These are phyloP conservation scores for Torulaspora globosa DNA, from an alignment of 1,139 yeast genomes.

Conservation along the genomic window DNA sequence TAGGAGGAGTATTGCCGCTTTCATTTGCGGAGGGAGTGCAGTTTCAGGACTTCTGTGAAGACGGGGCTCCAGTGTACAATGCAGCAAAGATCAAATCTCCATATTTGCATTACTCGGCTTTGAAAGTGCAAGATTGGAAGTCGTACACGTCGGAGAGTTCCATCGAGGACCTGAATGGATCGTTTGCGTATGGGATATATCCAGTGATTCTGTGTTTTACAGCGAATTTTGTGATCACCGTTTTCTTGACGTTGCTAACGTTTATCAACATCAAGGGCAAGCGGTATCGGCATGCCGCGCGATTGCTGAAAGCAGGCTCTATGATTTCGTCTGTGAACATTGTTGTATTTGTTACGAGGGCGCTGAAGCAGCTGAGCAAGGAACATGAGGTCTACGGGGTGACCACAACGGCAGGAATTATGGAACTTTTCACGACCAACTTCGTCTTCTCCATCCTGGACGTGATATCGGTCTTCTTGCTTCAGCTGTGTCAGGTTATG, in stretches of 20 bases:
- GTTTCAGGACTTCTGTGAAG: slow-evolving; percentile 31
- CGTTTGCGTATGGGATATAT: slow-evolving; percentile 54
- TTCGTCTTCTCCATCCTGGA: slow-evolving; percentile 57
- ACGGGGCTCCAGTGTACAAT: slow-evolving; percentile 35
- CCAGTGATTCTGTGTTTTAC: slow-evolving; percentile 61
- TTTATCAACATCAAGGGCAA: slow-evolving; percentile 46
- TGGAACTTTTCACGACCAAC: slow-evolving; percentile 47
- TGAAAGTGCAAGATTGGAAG: slow-evolving; percentile 33
- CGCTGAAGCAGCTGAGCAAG: slow-evolving; percentile 43
- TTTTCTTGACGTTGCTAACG: slow-evolving; percentile 60
- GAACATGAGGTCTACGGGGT: slow-evolving; percentile 54
- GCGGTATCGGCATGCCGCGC: slow-evolving; percentile 39
- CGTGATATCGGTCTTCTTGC: slow-evolving; percentile 54
- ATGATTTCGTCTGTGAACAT: slow-evolving; percentile 52
- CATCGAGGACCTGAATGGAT: slow-evolving; percentile 36
- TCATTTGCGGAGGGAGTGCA: slow-evolving; percentile 20
- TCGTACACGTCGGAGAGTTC: slow-evolving; percentile 14
- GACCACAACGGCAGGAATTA: slow-evolving; percentile 50
- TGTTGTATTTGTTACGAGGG: slow-evolving; percentile 46
- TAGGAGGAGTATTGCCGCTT: slow-evolving; percentile 18
- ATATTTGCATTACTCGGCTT: slow-evolving; percentile 23
- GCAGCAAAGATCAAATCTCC: slow-evolving; percentile 30
- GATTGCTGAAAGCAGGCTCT: slow-evolving; percentile 46
- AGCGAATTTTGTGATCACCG: slow-evolving; percentile 60
- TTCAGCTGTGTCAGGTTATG: slow-evolving; percentile 73